Evolutionary conservation across 2,329 filamentous ascomycete species (phyloP), one percentile per base, ranked within the genome.

Genomic region (Zarea fungicola): DNA sequence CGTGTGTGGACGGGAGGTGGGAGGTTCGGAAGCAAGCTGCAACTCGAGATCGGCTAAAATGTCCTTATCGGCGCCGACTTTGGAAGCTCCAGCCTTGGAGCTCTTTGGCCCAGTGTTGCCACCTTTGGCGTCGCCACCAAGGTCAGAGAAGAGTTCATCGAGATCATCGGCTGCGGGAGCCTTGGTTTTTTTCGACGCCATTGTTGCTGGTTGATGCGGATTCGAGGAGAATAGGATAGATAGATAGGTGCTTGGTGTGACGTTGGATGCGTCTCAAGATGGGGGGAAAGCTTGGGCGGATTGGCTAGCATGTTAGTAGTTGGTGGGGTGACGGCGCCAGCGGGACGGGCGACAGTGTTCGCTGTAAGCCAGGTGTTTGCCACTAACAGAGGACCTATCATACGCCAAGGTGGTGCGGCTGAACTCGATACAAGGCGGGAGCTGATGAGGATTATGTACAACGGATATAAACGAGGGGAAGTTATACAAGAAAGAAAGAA

Each of bases 31-130:
- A 59, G 82, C 88, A 36, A 95, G 80, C 62, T 80, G 69, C 58
- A 66, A 69, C 65, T 95, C 89, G 53, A 97, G 80, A 59, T 96
- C 91, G 54, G 90, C 90, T 32, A 97, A 78, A 50, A 92, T 82
- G 64, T 96, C 90, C 58, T 88, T 78, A 59, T 84, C 77, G 58
- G 65, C 61, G 61, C 67, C 68, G 44, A 70, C 60, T 63, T 77
- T 78, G 56, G 73, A 67, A 47, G 72, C 65, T 48, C 75, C 69
- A 47, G 73, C 63, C 61, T 76, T 76, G 58, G 65, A 49, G 42
- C 63, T 52, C 62, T 72, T 74, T 51, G 65, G 67, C 48, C 65
- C 55, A 16, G 70, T 55, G 62, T 81, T 81, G 61, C 76, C 76
- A 52, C 71, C 55, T 49, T 72, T 68, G 53, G 66, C 62, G 49